These are phyloP conservation scores for Clavispora santaluciae DNA, from an alignment of 805 yeast species.

Conservation along the genomic window DNA sequence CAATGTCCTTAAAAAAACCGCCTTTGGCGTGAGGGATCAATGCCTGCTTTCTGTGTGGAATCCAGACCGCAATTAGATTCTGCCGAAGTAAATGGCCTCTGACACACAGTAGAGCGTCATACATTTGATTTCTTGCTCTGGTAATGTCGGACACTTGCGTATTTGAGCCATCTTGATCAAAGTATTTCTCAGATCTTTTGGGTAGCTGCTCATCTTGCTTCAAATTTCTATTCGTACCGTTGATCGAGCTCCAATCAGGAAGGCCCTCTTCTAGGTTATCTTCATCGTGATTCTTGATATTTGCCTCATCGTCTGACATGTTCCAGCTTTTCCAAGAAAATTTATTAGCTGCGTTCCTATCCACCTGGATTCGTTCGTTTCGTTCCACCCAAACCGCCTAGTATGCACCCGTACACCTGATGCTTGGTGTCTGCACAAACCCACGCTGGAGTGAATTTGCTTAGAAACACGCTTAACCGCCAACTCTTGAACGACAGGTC, in stretches of 20 bases:
- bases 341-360: too few species aligned
- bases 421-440: background rate
- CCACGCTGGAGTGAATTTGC: background rate
- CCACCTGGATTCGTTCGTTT: too few species aligned
- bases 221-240: constrained; percentile 1
- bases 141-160: constrained; percentile 45
- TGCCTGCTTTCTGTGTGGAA: constrained; percentile 21
- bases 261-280: constrained; percentile 39
- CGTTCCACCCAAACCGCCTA: background rate
- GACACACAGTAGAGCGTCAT: constrained; percentile 48
- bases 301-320: constrained; percentile 11
- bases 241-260: constrained; percentile 49
- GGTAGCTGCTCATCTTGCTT: constrained; percentile 39
- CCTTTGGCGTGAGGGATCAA: constrained; percentile 56
- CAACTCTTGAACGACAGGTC: too few species aligned
- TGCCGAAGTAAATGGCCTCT: constrained; percentile 50
- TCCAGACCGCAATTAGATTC: constrained; percentile 47
- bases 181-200: constrained; percentile 80
- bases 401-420: constrained; percentile 1
- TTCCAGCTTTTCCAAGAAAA: background rate
- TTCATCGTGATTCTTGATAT: constrained; percentile 4
- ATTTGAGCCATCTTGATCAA: constrained; percentile 72
- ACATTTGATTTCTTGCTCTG: constrained; percentile 67
- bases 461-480: background rate
- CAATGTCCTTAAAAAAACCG: constrained; percentile 68